phyloP scores from a whole-genome alignment of 2,329 filamentous ascomycete genomes.

The Cytospora paraplurivora region DNA sequence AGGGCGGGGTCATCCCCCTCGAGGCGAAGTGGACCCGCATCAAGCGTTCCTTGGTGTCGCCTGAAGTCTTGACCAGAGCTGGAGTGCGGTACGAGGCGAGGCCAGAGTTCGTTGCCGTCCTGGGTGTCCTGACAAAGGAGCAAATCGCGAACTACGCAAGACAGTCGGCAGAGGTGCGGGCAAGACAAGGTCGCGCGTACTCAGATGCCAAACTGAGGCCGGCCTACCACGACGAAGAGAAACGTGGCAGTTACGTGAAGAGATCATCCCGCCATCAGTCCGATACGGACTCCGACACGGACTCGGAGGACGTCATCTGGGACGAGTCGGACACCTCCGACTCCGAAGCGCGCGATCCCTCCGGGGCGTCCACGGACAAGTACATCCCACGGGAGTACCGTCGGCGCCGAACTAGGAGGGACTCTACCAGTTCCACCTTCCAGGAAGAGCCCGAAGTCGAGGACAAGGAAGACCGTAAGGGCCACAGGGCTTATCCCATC shows the following conservation, averaged over 20 bases:
- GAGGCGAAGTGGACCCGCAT: conserved; percentile 65
- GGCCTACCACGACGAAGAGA: conserved; percentile 18
- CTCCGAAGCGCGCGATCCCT: conserved; percentile 29
- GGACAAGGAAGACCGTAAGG: conserved; percentile 28
- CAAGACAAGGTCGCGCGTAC: conserved; percentile 38
- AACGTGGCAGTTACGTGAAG: conserved; percentile 5
- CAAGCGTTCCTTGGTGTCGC: conserved; percentile 56
- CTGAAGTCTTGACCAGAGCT: conserved; percentile 57
- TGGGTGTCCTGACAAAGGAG: conserved; percentile 55
- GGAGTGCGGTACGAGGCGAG: conserved; percentile 62
- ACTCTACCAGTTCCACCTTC: conserved; percentile 44
- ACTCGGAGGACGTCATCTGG: conserved; percentile 34
- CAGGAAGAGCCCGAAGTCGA: conserved; percentile 35
- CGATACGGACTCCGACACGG: conserved; percentile 30
- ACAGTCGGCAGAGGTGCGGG: conserved; percentile 51
- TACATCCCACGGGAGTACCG: conserved; percentile 29
- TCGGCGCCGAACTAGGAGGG: conserved; percentile 30
- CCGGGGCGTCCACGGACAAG: conserved; percentile 27
- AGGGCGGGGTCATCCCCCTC: conserved; percentile 57
- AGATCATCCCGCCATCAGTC: conserved; percentile 26
- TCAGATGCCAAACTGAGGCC: conserved; percentile 10
- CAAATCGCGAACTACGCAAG: conserved; percentile 56
- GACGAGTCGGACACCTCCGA: conserved; percentile 37
- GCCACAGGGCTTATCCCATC: conserved; percentile 42
- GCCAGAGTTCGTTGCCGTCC: conserved; percentile 61